Conservation (phyloP, 2,329 filamentous ascomycete species). For the Triangularia verruculosa region DNA sequence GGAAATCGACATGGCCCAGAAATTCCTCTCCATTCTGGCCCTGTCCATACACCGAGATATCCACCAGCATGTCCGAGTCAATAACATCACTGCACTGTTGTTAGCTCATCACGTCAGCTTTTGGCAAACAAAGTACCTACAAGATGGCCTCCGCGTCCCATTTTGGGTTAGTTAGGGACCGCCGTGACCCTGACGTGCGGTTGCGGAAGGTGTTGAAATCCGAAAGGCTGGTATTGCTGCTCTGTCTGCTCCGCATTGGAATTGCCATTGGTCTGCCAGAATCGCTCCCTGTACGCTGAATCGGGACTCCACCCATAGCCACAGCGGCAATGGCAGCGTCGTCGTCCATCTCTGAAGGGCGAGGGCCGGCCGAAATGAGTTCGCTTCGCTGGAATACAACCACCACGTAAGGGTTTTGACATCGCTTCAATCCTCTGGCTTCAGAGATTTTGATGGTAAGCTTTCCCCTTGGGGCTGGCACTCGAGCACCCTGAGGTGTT, state of each 20-base stretch:
- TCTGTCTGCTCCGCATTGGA: constrained; percentile 94
- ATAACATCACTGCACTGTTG: constrained; percentile 76
- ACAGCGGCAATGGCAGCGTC: constrained; percentile 37
- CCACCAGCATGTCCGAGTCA: constrained; percentile 83
- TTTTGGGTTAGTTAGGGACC: constrained; percentile 74
- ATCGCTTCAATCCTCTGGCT: constrained; percentile 75
- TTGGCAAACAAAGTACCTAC: constrained; percentile 53
- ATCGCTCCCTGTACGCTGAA: constrained; percentile 71
- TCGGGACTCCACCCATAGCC: constrained; percentile 50
- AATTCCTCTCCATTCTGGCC: constrained; percentile 80
- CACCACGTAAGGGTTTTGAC: constrained; percentile 89
- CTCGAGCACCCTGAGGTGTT: constrained; percentile 54
- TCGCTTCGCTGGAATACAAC: constrained; percentile 97
- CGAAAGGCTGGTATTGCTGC: constrained; percentile 83
- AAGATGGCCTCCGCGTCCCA: constrained; percentile 97
- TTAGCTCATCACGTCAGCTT: constrained; percentile 8
- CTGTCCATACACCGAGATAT: constrained; percentile 90
- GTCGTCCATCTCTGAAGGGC: constrained; percentile 61
- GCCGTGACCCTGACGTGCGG: constrained; percentile 48
- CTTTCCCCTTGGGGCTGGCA: constrained; percentile 77
- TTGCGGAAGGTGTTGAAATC: constrained; percentile 62
- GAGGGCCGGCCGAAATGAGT: constrained; percentile 85
- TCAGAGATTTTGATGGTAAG: constrained; percentile 86
- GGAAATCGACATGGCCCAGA: constrained; percentile 82
- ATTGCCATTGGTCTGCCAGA: constrained; percentile 86